Evolutionary conservation across 345 rosid species (phyloP), one percentile per base, ranked within the genome.

Genomic region (Populus euphratica): DNA sequence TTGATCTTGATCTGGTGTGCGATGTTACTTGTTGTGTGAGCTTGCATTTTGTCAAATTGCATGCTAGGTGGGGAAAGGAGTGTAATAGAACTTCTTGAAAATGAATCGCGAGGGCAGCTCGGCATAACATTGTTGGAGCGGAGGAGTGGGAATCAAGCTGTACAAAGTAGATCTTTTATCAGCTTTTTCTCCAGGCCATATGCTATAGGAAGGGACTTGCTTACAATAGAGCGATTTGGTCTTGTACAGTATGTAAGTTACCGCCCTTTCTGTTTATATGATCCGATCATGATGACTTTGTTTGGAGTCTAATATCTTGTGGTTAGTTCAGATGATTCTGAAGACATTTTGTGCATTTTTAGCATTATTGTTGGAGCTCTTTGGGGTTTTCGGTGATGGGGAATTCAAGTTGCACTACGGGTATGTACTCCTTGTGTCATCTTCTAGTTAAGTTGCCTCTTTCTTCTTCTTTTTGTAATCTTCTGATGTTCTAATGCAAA

Each of bases 361-460:
- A 85, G 86, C 93, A 35, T 83, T 93, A 47, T 39, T 93, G 74
- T 85, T 94, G 83, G 93, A 89, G 88, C 85, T 91, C 50, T 84
- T 90, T 10, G 92, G 94, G 36, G 87, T 89, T 29, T 91, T 91
- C 27, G 94, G 98, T 21, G 91, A 91, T 66, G 97, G 97, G 27
- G 89, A 88, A 84, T 93, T 94, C 93, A 88, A 90, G 83, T 89
- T 97, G 94, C 78, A 89, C 84, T 88, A 86, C 72, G 98, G 97
- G 97, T 93, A 90, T 59, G 91, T 49, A 74, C 23, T 43, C 27
- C 6, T 31, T 39, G 35, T 7, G 31, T 4, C 59, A 43, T 36
- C 14, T 64, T 49, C 39, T 68, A 1, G 25, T 68, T 36, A 33
- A 70, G 41, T 17, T 41, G 47, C n/a, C 23, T 36, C 35, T 39